phyloP scores from a whole-genome alignment of 345 rosid genomes.

The Dipteronia sinensis region DNA sequence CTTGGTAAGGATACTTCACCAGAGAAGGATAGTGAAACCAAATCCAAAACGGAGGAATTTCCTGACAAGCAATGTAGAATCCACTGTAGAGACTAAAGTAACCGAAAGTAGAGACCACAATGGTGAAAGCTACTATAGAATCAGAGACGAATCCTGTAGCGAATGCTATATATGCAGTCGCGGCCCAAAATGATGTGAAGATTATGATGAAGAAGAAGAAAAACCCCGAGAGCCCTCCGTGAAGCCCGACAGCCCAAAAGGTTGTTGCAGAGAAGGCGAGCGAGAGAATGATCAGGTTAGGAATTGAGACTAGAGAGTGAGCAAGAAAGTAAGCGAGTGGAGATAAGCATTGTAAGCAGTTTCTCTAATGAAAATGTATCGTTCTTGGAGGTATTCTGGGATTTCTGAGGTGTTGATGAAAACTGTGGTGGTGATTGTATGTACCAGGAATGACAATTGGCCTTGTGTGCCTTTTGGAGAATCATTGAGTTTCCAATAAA shows the following conservation, averaged over 20 bases:
- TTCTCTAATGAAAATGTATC: slow-evolving; percentile 57
- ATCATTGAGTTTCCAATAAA: slow-evolving; percentile 25
- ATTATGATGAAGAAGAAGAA: slow-evolving; percentile 42
- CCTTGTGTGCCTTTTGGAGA: slow-evolving; percentile 44
- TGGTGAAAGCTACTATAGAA: slow-evolving; percentile 38
- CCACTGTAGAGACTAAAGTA: slow-evolving; percentile 41
- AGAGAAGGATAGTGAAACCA: slow-evolving; percentile 44
- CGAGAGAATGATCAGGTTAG: slow-evolving; percentile 45
- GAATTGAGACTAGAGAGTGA: slow-evolving; percentile 50
- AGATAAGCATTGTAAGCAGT: slow-evolving; percentile 56
- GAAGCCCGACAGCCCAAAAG: slow-evolving; percentile 57
- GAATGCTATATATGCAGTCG: slow-evolving; percentile 44
- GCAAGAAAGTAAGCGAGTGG: slow-evolving; percentile 55
- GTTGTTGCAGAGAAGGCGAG: slow-evolving; percentile 43
- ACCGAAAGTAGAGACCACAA: slow-evolving; percentile 35
- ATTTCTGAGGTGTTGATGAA: slow-evolving; percentile 53
- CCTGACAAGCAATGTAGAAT: slow-evolving; percentile 37
- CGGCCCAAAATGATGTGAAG: slow-evolving; percentile 45
- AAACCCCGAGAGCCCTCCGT: slow-evolving; percentile 50
- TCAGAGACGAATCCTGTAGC: slow-evolving; percentile 50
- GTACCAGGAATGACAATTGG: slow-evolving; percentile 53
- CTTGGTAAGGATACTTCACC: slow-evolving; percentile 35
- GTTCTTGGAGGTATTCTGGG: slow-evolving; percentile 54
- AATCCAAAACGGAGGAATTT: slow-evolving; percentile 36
- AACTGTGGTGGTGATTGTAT: slow-evolving; percentile 50